Evolutionary conservation across 805 yeast genomes (phyloP), one percentile per base, ranked within the genome.

Genomic region (Cyberlindnera mycetangii): DNA sequence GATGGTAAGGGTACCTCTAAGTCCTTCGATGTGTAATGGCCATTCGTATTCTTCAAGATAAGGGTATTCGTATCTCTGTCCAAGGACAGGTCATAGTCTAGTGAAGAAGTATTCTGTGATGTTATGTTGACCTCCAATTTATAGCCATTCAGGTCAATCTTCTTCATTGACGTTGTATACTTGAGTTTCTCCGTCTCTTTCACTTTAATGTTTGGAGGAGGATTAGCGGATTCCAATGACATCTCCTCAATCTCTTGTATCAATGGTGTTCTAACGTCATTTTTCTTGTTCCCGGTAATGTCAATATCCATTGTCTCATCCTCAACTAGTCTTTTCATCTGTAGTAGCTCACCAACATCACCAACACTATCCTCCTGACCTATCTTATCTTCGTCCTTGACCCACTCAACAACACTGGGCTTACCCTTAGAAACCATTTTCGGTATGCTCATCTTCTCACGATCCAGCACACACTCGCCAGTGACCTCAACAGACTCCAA

Each of bases 401-500:
- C 55, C 16, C 76, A 67, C 28, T 66, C 72, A 1, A 82, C 70
- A 10, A 58, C 54, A 4, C 75, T 69, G 3, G 79, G 70, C 25
- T 65, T 71, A 1, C 96, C 96, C 66, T 89, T 89, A 39, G 74
- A 66, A 10, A 71, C 61, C 79, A 92, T 72, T 54, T 86, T 87
- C 1, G 97, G 97, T 3, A 78, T 68, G 3, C 78, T 60, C 37
- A 79, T 69, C 30, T 60, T 60, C 41, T 82, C 84, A 42, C 96
- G 67, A 44, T 83, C 85, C 15, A 89, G 68, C 4, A 67, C 62
- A 2, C 80, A 60, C 39, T 71, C 67, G 14, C 65, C 67, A 20
- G 74, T 56, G 47, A 81, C 66, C 59, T 88, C 96, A 3, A 86
- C 79, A 10, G 89, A 76, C 58, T 88, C 95, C 32, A 89, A 61